Evolutionary conservation across 306 rosid genomes (phyloP).

Genomic region (Citrullus amarus): DNA sequence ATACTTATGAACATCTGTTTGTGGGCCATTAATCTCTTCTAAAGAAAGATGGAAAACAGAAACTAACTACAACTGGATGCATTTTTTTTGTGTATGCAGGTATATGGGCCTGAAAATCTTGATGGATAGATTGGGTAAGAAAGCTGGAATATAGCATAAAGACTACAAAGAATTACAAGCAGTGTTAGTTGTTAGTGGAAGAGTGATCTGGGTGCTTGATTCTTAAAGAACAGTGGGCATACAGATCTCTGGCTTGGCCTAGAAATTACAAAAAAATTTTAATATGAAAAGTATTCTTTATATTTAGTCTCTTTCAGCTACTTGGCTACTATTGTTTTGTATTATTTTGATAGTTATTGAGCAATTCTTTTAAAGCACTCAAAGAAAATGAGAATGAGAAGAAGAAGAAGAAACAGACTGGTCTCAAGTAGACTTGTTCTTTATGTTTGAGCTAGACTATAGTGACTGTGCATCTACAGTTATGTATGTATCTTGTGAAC

Average conservation of each 20-base stretch:
- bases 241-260: conserved; percentile 14
- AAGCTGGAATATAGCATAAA: not conserved
- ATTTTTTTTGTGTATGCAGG: not conserved
- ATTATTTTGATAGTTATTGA: not conserved
- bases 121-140: conserved; percentile 7
- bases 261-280: not conserved
- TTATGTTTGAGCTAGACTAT: not conserved
- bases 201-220: conserved; percentile 18
- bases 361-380: not conserved
- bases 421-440: conserved; percentile 1
- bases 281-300: conserved; percentile 1
- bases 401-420: not conserved
- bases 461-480: not conserved
- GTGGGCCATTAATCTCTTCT: not conserved
- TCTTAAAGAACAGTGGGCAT: conserved; percentile 26
- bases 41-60: not conserved
- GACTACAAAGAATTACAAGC: not conserved
- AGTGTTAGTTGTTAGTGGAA: conserved; percentile 10
- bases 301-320: not conserved
- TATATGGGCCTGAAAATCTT: conserved; percentile 9
- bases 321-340: not conserved
- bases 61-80: not conserved
- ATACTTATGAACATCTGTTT: not conserved
- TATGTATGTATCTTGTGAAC: not conserved
- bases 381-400: not conserved